Base-by-base conservation (phyloP, 192 early-diverging fungal species). In the Coemansia sp. region DNA sequence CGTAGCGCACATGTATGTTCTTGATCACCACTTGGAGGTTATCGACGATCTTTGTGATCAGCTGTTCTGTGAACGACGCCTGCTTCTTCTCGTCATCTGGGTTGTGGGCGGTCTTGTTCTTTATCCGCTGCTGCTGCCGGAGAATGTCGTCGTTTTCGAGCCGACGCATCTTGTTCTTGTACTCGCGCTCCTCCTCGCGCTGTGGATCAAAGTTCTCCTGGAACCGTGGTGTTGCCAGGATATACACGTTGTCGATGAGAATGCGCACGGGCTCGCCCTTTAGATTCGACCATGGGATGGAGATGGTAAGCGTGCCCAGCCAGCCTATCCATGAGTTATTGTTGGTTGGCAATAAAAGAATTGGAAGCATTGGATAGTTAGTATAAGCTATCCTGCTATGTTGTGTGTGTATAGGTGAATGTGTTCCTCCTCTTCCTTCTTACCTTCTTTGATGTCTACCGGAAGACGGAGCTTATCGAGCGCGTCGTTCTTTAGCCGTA, bases 271-370 rank as follows among this genome's bases (percentile, higher is more conserved):
- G 95, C 74, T 93, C 90, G 74, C 89, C 91, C 68, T 94, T 97
- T 56, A 99, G 81, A 76, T 99, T 96, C 3, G 86, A 89, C 97
- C 97, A 99, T 8, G 97, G 96, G 55, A 99, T 97, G n/a, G 84
- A 90, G 6, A 98, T 77, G 0, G 89, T 94, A 25, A 98, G 86
- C 55, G 93, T 89, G 23, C 97, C 97, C 19, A 99, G 86, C 70
- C 92, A 94, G 15, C 94, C 94, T 91, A 71, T 13, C 27, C n/a
- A n/a, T n/a, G n/a, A n/a, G n/a, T n/a, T n/a, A n/a, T n/a, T n/a
- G n/a, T n/a, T n/a, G 22, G 52, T 40, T 57, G 50, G 23, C 27
- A 42, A n/a, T n/a, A n/a, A n/a, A n/a, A n/a, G n/a, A n/a, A n/a
- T n/a, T n/a, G n/a, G n/a, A n/a, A n/a, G n/a, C n/a, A n/a, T n/a